phyloP scores from a whole-genome alignment of 106 monocot species.

The Allium cepa region DNA sequence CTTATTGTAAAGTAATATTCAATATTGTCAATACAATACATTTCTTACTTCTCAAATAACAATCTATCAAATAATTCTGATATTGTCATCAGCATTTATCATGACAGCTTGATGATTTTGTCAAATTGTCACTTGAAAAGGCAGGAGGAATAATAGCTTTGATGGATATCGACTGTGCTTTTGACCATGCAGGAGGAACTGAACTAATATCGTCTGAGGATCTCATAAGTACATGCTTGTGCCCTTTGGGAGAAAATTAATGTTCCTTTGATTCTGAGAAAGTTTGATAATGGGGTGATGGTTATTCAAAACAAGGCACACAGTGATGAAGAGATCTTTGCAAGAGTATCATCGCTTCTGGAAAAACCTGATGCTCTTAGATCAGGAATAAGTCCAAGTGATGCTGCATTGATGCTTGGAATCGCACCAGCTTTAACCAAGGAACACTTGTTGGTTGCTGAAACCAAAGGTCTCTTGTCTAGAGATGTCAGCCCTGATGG shows the following conservation, averaged over 20 bases:
- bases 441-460: conserved; percentile 80
- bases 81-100: too few species aligned
- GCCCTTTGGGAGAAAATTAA: conserved; percentile 93
- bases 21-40: too few species aligned
- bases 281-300: conserved; percentile 96
- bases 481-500: conserved; percentile 96
- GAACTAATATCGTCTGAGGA: conserved; percentile 95
- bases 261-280: conserved; percentile 84
- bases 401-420: conserved; percentile 77
- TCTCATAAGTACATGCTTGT: conserved; percentile 69
- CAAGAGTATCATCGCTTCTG: conserved; percentile 64
- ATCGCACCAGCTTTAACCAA: conserved; percentile 93
- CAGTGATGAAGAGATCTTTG: conserved; percentile 42
- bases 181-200: neutral
- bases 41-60: too few species aligned
- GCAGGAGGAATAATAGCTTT: too few species aligned
- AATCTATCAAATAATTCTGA: too few species aligned
- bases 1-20: too few species aligned
- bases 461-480: conserved; percentile 80
- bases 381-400: conserved; percentile 76
- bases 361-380: conserved; percentile 63
- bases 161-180: too few species aligned
- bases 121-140: too few species aligned
- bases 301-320: conserved; percentile 8
- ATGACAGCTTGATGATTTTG: too few species aligned